Percentiles rank a stretch among this genome's conserved stretches.
Evolutionary conservation across 2,329 filamentous ascomycete genomes (phyloP).

Genomic region (Polytolypa hystricis): DNA sequence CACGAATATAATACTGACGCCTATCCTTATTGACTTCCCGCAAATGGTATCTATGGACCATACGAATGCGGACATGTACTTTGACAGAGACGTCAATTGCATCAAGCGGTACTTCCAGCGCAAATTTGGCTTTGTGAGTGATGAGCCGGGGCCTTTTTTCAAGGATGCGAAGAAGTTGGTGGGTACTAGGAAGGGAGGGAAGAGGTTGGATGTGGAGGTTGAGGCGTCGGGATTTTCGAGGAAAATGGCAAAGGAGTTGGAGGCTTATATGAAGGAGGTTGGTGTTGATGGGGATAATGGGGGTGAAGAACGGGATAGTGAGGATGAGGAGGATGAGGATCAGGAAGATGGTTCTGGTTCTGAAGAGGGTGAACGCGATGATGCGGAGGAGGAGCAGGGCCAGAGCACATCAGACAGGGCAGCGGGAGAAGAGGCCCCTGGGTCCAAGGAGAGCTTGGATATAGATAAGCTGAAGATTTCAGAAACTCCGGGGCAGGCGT

Average conservation of each 20-base stretch:
- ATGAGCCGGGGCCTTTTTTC: constrained; percentile 75
- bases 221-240: constrained; percentile 91
- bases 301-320: constrained; percentile 30
- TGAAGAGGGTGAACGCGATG: constrained; percentile 9
- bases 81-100: constrained; percentile 89
- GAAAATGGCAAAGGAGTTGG: constrained; percentile 92
- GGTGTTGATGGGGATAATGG: constrained; percentile 45
- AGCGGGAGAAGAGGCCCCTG: background rate
- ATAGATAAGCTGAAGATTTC: constrained; percentile 8
- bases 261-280: constrained; percentile 72
- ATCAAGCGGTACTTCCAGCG: constrained; percentile 89
- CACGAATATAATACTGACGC: constrained; percentile 48
- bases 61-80: constrained; percentile 89
- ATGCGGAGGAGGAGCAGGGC: constrained; percentile 9
- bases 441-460: background rate
- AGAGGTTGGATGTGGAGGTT: constrained; percentile 72
- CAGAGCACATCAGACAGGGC: background rate
- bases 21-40: constrained; percentile 91
- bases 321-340: constrained; percentile 24
- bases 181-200: constrained; percentile 49
- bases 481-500: background rate
- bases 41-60: constrained; percentile 98
- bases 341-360: constrained; percentile 24
- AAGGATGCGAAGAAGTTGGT: constrained; percentile 68
- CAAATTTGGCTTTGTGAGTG: constrained; percentile 75